Percentiles rank a stretch among this genome's conserved stretches.
Evolutionary conservation across 176 grass and related monocot species (phyloP).

Genomic region (Oryza officinalis): DNA sequence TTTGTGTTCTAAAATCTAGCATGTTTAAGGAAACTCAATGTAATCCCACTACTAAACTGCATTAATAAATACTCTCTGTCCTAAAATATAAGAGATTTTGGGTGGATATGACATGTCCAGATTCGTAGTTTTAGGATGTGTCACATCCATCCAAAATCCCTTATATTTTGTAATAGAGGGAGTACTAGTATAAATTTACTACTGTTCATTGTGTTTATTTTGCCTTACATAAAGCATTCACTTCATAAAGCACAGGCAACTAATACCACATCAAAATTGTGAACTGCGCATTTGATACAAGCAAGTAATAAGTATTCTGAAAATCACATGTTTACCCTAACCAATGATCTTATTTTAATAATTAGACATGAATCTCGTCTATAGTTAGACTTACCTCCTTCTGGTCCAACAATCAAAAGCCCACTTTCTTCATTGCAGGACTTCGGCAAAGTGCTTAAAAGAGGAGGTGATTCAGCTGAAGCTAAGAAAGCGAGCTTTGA

Average conservation of each 20-base stretch:
- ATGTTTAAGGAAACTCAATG: background rate
- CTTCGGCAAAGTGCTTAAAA: conserved; percentile 60
- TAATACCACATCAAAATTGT: background rate
- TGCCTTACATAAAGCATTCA: background rate
- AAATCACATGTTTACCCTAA: background rate
- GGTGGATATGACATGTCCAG: too few species aligned
- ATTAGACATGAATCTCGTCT: background rate
- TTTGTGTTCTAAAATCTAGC: background rate
- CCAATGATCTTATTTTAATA: background rate
- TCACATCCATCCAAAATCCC: too few species aligned
- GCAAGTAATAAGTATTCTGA: background rate
- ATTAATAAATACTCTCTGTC: background rate
- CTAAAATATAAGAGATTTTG: too few species aligned
- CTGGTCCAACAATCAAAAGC: conserved; percentile 82
- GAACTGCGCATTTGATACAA: background rate
- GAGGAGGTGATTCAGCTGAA: conserved; percentile 79
- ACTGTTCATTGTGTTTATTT: background rate
- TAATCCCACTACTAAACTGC: background rate
- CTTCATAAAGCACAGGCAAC: background rate
- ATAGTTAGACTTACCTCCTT: conserved; percentile 64
- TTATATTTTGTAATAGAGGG: too few species aligned
- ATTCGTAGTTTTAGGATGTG: too few species aligned
- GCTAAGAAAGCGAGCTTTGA: conserved; percentile 82
- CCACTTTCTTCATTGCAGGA: conserved; percentile 57
- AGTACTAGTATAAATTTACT: too few species aligned